These are phyloP conservation scores for Colletotrichum godetiae DNA, from an alignment of 2,329 filamentous ascomycete species.

Conservation along the genomic window DNA sequence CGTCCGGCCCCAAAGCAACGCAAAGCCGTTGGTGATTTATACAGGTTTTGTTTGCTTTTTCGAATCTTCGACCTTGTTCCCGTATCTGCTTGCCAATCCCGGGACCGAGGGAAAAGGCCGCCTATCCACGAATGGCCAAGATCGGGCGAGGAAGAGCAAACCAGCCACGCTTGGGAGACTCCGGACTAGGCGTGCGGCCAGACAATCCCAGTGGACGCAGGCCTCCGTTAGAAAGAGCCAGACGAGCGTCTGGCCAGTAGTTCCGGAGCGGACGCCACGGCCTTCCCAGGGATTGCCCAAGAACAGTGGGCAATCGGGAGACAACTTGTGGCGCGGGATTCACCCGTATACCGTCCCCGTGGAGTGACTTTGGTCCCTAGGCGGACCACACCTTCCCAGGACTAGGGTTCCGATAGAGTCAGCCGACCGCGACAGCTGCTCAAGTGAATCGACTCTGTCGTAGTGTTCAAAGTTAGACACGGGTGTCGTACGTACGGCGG, in stretches of 20 bases:
- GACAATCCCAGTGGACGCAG: conserved; percentile 14
- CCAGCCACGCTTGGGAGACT: conserved; percentile 23
- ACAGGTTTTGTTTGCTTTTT: conserved; percentile 1
- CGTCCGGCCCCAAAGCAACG: not conserved
- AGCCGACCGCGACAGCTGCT: conserved; percentile 26
- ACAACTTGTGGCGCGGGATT: conserved; percentile 16
- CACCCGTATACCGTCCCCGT: conserved; percentile 18
- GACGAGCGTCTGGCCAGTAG: conserved; percentile 14
- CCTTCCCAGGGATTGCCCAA: not conserved
- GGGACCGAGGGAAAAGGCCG: conserved; percentile 8
- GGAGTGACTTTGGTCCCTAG: conserved; percentile 26
- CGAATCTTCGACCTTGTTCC: conserved; percentile 16
- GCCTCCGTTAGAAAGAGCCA: not conserved
- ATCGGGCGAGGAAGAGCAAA: conserved; percentile 19
- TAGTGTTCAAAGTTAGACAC: conserved; percentile 1
- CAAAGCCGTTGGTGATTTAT: conserved; percentile 30
- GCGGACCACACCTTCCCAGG: conserved; percentile 10
- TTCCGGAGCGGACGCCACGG: not conserved
- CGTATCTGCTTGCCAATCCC: not conserved
- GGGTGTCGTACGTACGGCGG: conserved; percentile 23
- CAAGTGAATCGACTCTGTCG: conserved; percentile 30
- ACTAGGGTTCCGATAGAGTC: conserved; percentile 5
- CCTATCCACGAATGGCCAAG: conserved; percentile 17
- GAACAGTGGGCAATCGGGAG: conserved; percentile 24
- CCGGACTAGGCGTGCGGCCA: conserved; percentile 7